Base-by-base conservation (phyloP, 2,329 filamentous ascomycete species). In the Aspergillus glaucus region DNA sequence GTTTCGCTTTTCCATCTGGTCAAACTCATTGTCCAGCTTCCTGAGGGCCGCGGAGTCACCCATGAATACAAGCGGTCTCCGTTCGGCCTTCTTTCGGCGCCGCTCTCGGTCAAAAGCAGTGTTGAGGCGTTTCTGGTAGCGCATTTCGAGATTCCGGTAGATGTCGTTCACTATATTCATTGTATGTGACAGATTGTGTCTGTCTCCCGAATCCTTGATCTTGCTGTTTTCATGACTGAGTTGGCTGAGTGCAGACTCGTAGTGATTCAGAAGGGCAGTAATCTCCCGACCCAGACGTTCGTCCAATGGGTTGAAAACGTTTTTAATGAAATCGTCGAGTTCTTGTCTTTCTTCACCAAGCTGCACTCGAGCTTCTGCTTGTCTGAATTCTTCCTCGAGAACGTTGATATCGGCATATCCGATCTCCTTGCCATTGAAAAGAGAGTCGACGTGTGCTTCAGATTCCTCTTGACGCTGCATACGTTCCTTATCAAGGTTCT, bases 341-440 rank as follows among this genome's bases (percentile, higher is more conserved):
- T 80, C 78, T 9, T 67, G 67, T 39, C 74, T 67, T 51, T 79
- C 77, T 60, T 80, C 78, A 41, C 75, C 70, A n/a, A 76, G 69
- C 53, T 77, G 77, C 36, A 69, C 65, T 28, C 73, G 70, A 42
- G 71, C 72, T 59, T 81, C 79, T 8, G 69, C 69, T 47, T 75
- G 71, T 49, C 78, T 77, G 55, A 79, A 79, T 26, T 79, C 76
- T 44, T 77, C 72, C 56, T 81, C 79, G 8, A 81, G 64, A 14
- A 69, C 69, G 34, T 74, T 75, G 55, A 81, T 78, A 44, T 81
- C 78, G 10, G 77, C 76, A 59, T 81, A 81, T 0, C 76, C 77
- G 41, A 81, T 80, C 54, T 79, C 74, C 47, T 80, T 74, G 44
- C 72, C 72, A 53, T 81, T 75, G 64, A 80, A 81, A 1, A 81